Percentiles rank a stretch among this genome's conserved stretches.
These are phyloP conservation scores for Pseudopithomyces maydicus DNA, from an alignment of 2,329 filamentous ascomycete species.

Conservation along the genomic window DNA sequence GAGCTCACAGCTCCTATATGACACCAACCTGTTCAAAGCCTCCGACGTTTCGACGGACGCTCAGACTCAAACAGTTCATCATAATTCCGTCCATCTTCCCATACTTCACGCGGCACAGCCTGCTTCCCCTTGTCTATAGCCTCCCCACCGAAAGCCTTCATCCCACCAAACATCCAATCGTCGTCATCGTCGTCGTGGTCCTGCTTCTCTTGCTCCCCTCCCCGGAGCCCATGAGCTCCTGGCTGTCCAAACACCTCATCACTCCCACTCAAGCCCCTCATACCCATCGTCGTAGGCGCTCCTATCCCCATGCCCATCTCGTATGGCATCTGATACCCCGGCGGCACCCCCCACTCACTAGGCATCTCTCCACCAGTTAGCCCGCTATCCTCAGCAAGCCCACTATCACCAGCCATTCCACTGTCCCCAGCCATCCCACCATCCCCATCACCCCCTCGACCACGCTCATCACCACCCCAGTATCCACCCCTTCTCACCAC, in stretches of 20 bases:
- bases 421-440: background rate
- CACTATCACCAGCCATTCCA: background rate
- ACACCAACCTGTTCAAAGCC: too few species aligned
- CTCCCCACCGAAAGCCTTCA: background rate
- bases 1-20: too few species aligned
- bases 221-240: too few species aligned
- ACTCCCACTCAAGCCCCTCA: background rate
- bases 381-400: too few species aligned
- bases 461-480: background rate
- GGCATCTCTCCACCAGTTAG: too few species aligned
- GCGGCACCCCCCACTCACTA: too few species aligned
- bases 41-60: too few species aligned
- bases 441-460: background rate
- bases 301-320: too few species aligned
- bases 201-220: background rate
- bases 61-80: too few species aligned
- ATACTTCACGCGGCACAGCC: background rate
- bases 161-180: slow-evolving; percentile 7
- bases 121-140: background rate
- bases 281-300: background rate
- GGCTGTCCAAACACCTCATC: background rate
- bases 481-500: background rate
- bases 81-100: background rate
- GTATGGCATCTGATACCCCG: too few species aligned
- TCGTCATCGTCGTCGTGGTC: slow-evolving; percentile 1